These are phyloP conservation scores for Knoxia roxburghii DNA, from an alignment of 257 asterid genomes.

Conservation along the genomic window DNA sequence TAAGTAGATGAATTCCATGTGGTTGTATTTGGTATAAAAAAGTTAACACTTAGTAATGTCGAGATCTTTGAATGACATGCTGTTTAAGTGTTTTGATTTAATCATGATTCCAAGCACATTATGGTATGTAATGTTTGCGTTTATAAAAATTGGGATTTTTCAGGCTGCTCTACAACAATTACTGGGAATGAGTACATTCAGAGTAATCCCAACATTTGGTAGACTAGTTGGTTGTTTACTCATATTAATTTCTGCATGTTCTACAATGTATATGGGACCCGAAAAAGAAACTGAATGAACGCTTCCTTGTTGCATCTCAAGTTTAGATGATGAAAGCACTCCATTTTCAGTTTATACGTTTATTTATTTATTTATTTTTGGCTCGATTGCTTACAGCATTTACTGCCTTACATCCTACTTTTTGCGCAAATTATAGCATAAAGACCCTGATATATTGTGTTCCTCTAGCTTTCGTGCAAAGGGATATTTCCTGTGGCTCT, in stretches of 20 bases:
- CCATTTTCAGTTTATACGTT: too few species aligned
- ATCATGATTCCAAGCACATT: not conserved
- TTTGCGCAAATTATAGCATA: too few species aligned
- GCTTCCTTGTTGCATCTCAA: not conserved
- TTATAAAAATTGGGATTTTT: slow-evolving; percentile 8
- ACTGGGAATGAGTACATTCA: slow-evolving; percentile 28
- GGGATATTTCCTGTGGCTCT: too few species aligned
- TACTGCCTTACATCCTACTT: too few species aligned
- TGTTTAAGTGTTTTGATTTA: not conserved
- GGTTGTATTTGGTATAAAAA: too few species aligned
- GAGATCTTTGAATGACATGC: not conserved
- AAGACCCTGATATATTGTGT: too few species aligned
- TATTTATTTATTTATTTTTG: too few species aligned
- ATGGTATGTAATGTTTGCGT: not conserved
- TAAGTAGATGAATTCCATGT: too few species aligned
- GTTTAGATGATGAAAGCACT: too few species aligned
- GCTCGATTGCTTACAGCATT: too few species aligned
- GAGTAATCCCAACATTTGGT: slow-evolving; percentile 33
- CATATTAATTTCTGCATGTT: slow-evolving; percentile 31
- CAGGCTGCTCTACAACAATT: slow-evolving; percentile 34
- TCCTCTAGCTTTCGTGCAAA: too few species aligned
- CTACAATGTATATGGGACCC: slow-evolving; percentile 32
- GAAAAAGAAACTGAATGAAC: slow-evolving; percentile 32
- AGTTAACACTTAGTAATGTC: too few species aligned
- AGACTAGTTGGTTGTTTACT: slow-evolving; percentile 31